Evolutionary conservation across 2,329 filamentous ascomycete genomes (phyloP).

Genomic region (Cryphonectria japonica): DNA sequence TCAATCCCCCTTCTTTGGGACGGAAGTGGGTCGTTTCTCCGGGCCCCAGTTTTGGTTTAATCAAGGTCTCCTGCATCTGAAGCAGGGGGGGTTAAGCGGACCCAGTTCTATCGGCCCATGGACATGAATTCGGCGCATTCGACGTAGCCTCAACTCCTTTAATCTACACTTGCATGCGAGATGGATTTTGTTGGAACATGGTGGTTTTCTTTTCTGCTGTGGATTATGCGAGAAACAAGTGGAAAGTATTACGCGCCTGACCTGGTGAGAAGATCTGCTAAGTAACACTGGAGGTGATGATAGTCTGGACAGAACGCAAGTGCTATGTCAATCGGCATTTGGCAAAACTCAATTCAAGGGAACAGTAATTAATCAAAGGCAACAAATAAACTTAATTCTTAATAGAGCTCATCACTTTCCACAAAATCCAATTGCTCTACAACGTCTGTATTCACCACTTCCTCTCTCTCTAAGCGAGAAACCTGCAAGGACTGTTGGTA

Average conservation of each 20-base stretch:
- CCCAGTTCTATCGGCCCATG: constrained; percentile 6
- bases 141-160: constrained; percentile 13
- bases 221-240: background rate
- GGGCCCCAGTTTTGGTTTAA: constrained; percentile 16
- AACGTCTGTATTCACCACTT: background rate
- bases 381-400: background rate
- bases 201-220: background rate
- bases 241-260: too few relatives aligned
- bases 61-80: constrained; percentile 10
- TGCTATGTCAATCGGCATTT: too few relatives aligned
- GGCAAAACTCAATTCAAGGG: background rate
- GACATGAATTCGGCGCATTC: constrained; percentile 3
- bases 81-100: constrained; percentile 1
- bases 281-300: too few relatives aligned
- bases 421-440: background rate
- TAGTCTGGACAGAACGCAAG: too few relatives aligned
- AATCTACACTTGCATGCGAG: constrained; percentile 1
- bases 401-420: background rate
- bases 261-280: background rate
- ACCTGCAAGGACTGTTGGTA: background rate
- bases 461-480: background rate
- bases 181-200: background rate
- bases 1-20: background rate
- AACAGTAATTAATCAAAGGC: background rate
- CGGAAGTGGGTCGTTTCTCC: background rate